Evolutionary conservation across 1,139 yeast genomes (phyloP).

Genomic region (Trichomonascaceae sp.): DNA sequence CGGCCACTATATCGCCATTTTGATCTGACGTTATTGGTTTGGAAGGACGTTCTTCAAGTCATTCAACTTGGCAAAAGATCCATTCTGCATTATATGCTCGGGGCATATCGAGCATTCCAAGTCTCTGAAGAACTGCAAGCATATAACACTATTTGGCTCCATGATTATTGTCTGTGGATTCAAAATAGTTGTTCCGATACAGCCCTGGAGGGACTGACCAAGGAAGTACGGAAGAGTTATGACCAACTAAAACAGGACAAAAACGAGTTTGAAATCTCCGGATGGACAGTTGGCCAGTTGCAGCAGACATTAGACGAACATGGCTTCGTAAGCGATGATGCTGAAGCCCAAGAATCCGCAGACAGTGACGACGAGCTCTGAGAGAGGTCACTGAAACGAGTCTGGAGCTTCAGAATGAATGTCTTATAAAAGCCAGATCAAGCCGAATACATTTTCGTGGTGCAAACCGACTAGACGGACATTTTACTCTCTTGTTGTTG

Average conservation of each 20-base stretch:
- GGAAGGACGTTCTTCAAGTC: conserved; percentile 69
- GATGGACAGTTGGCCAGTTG: conserved; percentile 1
- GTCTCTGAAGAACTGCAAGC: conserved; percentile 84
- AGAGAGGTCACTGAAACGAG: background rate
- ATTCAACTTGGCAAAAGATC: conserved; percentile 62
- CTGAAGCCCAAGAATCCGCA: background rate
- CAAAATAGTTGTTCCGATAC: conserved; percentile 47
- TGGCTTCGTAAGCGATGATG: background rate
- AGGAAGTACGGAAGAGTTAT: conserved; percentile 42
- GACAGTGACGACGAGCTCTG: conserved; percentile 3
- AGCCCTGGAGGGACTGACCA: conserved; percentile 56
- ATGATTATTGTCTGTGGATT: conserved; percentile 77
- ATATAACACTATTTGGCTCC: conserved; percentile 72
- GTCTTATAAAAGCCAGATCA: background rate
- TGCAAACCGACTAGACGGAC: background rate
- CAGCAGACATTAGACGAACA: background rate
- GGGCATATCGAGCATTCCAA: conserved; percentile 67
- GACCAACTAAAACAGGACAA: background rate
- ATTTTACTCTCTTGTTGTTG: background rate
- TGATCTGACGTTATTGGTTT: conserved; percentile 51
- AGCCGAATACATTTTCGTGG: background rate
- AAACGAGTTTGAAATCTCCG: background rate
- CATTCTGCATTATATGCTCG: conserved; percentile 54
- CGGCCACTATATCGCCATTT: conserved; percentile 77
- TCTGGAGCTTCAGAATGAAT: background rate